Evolutionary conservation across 73 alveolate species (phyloP).

Genomic region (Paramecium biaurelia): DNA sequence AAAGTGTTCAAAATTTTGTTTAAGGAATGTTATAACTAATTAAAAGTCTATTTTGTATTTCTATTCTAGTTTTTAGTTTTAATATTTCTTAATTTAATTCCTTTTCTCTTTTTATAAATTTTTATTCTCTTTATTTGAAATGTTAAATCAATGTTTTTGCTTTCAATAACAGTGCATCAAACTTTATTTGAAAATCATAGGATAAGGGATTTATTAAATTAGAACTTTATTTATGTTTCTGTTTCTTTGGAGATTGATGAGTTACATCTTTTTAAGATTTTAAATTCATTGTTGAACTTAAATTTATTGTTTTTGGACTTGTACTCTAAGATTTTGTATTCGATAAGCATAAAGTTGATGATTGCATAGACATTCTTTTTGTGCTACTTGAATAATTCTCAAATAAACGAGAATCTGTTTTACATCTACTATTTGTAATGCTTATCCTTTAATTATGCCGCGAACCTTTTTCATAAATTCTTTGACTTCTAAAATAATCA

Average conservation of each 20-base stretch:
- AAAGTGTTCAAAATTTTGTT: not conserved
- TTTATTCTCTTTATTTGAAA: not conserved
- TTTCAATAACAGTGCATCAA: not conserved
- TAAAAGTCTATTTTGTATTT: not conserved
- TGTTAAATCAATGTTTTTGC: not conserved
- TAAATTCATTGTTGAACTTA: not conserved
- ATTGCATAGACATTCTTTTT: not conserved
- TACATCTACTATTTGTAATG: not conserved
- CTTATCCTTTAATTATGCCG: not conserved
- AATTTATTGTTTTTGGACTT: not conserved
- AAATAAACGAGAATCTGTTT: not conserved
- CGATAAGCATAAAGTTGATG: not conserved
- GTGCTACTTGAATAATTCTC: not conserved
- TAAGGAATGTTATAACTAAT: not conserved
- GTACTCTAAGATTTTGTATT: not conserved
- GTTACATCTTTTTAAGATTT: not conserved
- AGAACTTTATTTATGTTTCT: not conserved
- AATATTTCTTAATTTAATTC: not conserved
- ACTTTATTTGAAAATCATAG: not conserved
- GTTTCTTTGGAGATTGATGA: not conserved
- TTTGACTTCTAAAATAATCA: not conserved
- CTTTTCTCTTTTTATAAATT: not conserved
- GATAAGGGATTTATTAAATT: not conserved
- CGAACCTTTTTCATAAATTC: not conserved
- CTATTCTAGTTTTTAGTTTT: not conserved